These are phyloP conservation scores for Pseudonitzschia multiseries DNA, from an alignment of 108 stramenopile species.

Conservation along the genomic window DNA sequence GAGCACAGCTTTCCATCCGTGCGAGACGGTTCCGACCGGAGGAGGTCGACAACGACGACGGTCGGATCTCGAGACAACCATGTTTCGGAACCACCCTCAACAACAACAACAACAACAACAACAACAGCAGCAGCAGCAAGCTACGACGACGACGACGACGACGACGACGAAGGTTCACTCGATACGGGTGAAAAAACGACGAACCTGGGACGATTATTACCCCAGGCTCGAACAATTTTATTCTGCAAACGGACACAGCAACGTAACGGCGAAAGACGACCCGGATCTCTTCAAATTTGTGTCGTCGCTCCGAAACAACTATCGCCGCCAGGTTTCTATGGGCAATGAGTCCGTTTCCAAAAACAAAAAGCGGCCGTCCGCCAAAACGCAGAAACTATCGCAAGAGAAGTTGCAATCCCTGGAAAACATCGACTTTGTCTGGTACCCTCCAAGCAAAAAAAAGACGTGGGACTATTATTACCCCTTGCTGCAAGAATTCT, in stretches of 20 bases:
- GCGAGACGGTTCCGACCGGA: neutral
- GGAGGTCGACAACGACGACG: neutral
- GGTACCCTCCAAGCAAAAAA: slow-evolving; percentile 16
- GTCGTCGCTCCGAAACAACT: slow-evolving; percentile 30
- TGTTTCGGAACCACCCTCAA: neutral
- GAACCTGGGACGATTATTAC: slow-evolving; percentile 27
- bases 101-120: neutral
- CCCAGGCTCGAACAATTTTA: slow-evolving; percentile 31
- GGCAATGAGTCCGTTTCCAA: neutral
- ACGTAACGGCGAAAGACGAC: slow-evolving; percentile 34
- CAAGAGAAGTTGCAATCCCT: slow-evolving; percentile 23
- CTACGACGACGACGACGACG: neutral
- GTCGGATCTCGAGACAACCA: neutral
- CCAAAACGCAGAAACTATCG: slow-evolving; percentile 2
- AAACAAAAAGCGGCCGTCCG: neutral
- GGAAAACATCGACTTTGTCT: slow-evolving; percentile 32
- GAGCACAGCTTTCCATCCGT: neutral
- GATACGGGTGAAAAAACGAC: slow-evolving; percentile 6
- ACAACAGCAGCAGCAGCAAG: neutral
- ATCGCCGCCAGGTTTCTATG: slow-evolving; percentile 23
- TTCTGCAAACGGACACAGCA: slow-evolving; percentile 29
- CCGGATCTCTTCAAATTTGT: slow-evolving; percentile 34
- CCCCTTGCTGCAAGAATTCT: slow-evolving; percentile 19
- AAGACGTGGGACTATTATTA: slow-evolving; percentile 27
- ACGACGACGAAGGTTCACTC: neutral